Conservation (phyloP, 1,284 basidiomycete species). For the Laetiporus sulphureus region DNA sequence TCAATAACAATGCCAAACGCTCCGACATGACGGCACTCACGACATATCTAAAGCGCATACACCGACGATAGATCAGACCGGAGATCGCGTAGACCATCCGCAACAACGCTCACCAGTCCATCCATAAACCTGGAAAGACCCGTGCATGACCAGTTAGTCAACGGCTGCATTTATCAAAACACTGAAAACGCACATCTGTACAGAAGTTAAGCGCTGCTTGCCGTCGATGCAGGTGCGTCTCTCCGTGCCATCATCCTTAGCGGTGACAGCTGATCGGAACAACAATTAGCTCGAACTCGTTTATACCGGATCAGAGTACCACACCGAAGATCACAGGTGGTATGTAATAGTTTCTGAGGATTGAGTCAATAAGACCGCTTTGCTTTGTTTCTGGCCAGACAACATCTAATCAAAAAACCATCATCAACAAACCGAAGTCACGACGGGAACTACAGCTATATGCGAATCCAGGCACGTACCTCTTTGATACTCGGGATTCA, state of each 20-base stretch:
- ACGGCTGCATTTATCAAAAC: not conserved
- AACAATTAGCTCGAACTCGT: not conserved
- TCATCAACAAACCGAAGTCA: not conserved
- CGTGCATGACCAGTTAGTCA: not conserved
- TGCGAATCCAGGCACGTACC: slow-evolving; percentile 30
- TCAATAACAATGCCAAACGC: not conserved
- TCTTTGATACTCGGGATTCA: slow-evolving; percentile 49
- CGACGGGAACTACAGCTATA: too few relatives aligned
- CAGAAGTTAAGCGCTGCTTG: slow-evolving; percentile 72
- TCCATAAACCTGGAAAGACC: slow-evolving; percentile 55
- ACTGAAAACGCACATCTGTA: slow-evolving; percentile 41
- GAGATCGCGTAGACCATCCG: too few relatives aligned
- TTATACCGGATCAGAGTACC: not conserved
- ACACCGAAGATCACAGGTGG: slow-evolving; percentile 65
- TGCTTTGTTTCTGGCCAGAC: slow-evolving; percentile 47
- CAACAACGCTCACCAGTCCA: slow-evolving; percentile 44
- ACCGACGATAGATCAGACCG: not conserved
- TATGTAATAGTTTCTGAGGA: slow-evolving; percentile 37
- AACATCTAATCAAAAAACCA: slow-evolving; percentile 29
- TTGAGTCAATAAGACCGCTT: slow-evolving; percentile 33
- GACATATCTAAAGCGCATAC: slow-evolving; percentile 18
- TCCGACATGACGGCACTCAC: slow-evolving; percentile 13
- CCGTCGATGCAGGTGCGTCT: slow-evolving; percentile 68
- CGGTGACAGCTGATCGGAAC: slow-evolving; percentile 33
- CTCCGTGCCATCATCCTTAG: slow-evolving; percentile 53